A percentile compares a stretch with the other conserved stretches of the same genome.
Conservation (phyloP, 306 rosid genomes). For the Clitoria ternatea region DNA sequence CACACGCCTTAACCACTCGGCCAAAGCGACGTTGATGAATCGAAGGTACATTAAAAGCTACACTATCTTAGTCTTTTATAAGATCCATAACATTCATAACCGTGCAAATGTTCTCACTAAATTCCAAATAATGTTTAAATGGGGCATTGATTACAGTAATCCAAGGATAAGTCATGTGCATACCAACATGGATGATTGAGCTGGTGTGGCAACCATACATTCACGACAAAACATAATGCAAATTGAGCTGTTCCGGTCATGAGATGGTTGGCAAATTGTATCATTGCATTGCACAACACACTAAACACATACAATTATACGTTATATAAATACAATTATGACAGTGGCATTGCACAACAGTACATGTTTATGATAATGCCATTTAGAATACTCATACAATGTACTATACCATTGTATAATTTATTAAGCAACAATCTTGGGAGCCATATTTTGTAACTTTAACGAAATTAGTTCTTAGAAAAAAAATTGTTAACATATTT, state of each 20-base stretch:
- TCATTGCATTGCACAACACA: not conserved
- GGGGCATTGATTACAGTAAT: not conserved
- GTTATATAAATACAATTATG: not conserved
- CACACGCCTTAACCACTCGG: slow-evolving; percentile 91
- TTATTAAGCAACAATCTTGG: not conserved
- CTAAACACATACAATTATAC: not conserved
- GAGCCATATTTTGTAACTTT: too few relatives aligned
- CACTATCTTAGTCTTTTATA: too few relatives aligned
- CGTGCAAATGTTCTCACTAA: not conserved
- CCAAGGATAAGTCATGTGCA: not conserved
- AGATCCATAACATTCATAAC: not conserved
- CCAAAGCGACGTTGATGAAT: slow-evolving; percentile 49
- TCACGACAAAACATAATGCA: not conserved
- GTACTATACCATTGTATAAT: not conserved
- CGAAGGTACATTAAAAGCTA: too few relatives aligned
- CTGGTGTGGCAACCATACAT: not conserved
- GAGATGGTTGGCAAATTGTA: not conserved
- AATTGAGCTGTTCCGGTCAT: not conserved
- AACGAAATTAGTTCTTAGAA: too few relatives aligned
- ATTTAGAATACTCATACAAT: not conserved
- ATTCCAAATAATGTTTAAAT: not conserved
- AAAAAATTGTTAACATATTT: too few relatives aligned
- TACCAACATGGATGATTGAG: not conserved
- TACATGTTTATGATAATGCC: not conserved
- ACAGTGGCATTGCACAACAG: not conserved